Base-by-base conservation (phyloP, 2,329 filamentous ascomycete species). In the Exophiala aquamarina region DNA sequence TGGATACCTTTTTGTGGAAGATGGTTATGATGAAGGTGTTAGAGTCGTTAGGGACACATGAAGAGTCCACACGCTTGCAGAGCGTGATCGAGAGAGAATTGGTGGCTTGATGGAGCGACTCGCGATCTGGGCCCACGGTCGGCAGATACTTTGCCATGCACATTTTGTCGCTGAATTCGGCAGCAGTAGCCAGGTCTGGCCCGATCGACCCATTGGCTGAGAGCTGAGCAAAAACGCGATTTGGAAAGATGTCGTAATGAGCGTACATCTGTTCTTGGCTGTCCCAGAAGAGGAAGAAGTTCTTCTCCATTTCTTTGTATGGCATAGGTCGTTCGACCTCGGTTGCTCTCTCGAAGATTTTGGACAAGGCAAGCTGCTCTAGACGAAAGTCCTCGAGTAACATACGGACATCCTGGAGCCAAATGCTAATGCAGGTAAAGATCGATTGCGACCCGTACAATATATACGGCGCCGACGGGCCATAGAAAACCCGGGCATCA, bases 221-320 rank as follows among this genome's bases (percentile, higher is more conserved):
- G 10, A 81, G 57, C 34, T 66, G 62, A 0, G 78, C 70, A 54
- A 80, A 82, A 0, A 65, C 65, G 0, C 79, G 73, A 15, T 63
- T 64, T 0, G 78, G 79, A 1, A 59, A 55, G 2, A 80, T 60
- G 51, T 81, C 77, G 59, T 81, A 73, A 59, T 83, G 80, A 52
- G 69, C 67, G 58, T 79, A 79, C 43, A 72, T 64, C 19, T 68
- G 60, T 4, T 69, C 71, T 1, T 65, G 47, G 0, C 52, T 47
- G 51, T 81, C 78, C 79, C 79, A 83, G 63, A 83, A 83, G 2
- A 78, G 50, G 53, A 83, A 83, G 69, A 72, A 83, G 57, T 83
- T 83, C 71, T 83, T 83, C 63, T 83, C 79, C 19, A 82, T 57
- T 0, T 55, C 23, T 3, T 60, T 58, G 56, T 66, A 74, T 0